Evolutionary conservation across 495 filamentous ascomycete genomes (phyloP), one percentile per base, ranked within the genome.

Genomic region (Hyphodiscus hymeniophilus): DNA sequence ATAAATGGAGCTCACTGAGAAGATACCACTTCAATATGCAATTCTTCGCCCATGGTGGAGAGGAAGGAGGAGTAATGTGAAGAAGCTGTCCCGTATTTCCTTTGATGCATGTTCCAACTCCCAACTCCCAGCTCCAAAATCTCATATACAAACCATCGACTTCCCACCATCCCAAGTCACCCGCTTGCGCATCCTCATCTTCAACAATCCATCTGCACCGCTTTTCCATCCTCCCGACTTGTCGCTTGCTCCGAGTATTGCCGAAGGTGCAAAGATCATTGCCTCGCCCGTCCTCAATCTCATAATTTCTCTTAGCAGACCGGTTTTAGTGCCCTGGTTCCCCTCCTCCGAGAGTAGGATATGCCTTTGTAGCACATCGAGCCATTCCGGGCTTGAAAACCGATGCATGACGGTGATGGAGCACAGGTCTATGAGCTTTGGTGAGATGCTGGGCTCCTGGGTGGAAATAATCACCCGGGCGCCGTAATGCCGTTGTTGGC

Each of bases 401-500:
- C 81, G 71, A 60, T 92, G 86, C 0, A 89, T 75, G 47, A 90
- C 72, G 0, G 79, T 85, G 16, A 82, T 67, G 15, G 74, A 81
- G 60, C 79, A 86, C 7, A 90, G 71, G 49, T 82, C 82, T 0
- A 90, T 64, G 1, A 90, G 72, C 15, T 65, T 61, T 0, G 77
- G 76, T 0, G 80, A 82, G 34, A 90, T 77, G 0, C 82, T 89
- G 0, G 85, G 87, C 51, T 90, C 86, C 55, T 92, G 84, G 0
- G 86, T 90, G 0, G 84, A 76, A 20, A 90, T 80, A 23, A 90
- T 46, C 12, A 89, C 65, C 2, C 84, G 72, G 0, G 73, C 69
- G 5, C 68, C 84, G 2, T 79, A 59, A 57, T 89, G 85, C 4
- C 86, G 79, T 56, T 89, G 83, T 43, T 76, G 72, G 2, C 85